Evolutionary conservation across 352 stramenopile species (phyloP), one percentile per base, ranked within the genome.

Genomic region (Saprolegnia parasitica): DNA sequence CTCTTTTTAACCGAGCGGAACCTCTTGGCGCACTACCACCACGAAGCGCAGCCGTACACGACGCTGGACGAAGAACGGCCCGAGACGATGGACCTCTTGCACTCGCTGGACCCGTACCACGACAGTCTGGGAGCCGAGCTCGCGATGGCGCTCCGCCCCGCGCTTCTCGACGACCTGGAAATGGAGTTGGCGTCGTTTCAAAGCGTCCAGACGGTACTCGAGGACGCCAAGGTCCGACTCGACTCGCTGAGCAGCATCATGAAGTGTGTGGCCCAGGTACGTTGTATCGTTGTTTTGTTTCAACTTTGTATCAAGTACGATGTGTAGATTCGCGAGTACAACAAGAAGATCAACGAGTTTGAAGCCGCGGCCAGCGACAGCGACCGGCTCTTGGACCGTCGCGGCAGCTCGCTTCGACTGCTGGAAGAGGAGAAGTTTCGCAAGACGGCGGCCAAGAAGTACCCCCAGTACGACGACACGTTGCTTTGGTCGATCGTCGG

Each of bases 231-330:
- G 52, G 84, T 78, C 18, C 77, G 85, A 21, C 63, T 94, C n/a
- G 49, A 77, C 9, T 95, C 87, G 11, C 65, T 95, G 26, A 73
- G 88, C 23, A 91, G 85, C 60, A 93, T 95, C 71, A 93, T 89
- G 81, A 79, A 80, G 39, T 76, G 63, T 29, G 63, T 70, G n/a
- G 55, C 63, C 18, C 63, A 70, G 42, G 63, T 70, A 61, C 63
- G n/a, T 47, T 52, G 35, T 56, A 47, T 49, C 57, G 24, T 0
- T 16, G 21, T n/a, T 26, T 55, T 23, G 47, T 24, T 5, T 56
- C 10, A 24, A 35, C 21, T 26, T 21, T 67, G 29, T 35, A 35
- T 35, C 29, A 35, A 35, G 29, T 18, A 26, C 23, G 15, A n/a
- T 0, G 29, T 65, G 8, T 56, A 68, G 64, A 86, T 92, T 32